Conservation (phyloP, 2,329 filamentous ascomycete species). For the Rutstroemia sp. region DNA sequence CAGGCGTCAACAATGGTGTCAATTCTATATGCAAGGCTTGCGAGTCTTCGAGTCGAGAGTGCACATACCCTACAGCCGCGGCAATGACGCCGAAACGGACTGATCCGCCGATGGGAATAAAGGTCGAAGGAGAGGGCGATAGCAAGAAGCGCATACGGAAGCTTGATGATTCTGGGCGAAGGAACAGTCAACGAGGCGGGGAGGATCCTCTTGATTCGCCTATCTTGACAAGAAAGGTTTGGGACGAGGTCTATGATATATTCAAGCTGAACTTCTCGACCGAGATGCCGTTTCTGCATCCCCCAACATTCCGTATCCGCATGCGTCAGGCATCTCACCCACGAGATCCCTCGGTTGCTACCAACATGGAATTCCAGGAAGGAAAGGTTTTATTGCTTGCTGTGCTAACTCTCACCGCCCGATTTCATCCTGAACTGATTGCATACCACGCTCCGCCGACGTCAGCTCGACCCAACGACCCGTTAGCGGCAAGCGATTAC, state of each 20-base stretch:
- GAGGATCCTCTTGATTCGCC: conserved; percentile 55
- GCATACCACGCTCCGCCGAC: conserved; percentile 32
- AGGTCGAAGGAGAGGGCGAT: conserved; percentile 33
- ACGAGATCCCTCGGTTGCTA: conserved; percentile 18
- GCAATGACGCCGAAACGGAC: conserved; percentile 25
- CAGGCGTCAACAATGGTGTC: conserved; percentile 56
- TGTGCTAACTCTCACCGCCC: conserved; percentile 60
- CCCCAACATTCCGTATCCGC: conserved; percentile 52
- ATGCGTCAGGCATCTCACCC: conserved; percentile 37
- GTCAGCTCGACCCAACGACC: conserved; percentile 32
- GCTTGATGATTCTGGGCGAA: conserved; percentile 32
- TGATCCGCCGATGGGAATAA: conserved; percentile 24
- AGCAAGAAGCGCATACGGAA: conserved; percentile 36
- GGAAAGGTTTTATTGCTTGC: conserved; percentile 55
- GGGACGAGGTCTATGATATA: conserved; percentile 62
- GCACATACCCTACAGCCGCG: conserved; percentile 55
- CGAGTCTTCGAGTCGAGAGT: conserved; percentile 62
- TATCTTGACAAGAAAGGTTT: conserved; percentile 56
- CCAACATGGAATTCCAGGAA: conserved; percentile 31
- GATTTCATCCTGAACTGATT: conserved; percentile 56
- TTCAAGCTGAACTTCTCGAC: conserved; percentile 66
- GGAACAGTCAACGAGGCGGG: conserved; percentile 33
- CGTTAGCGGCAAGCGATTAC: conserved; percentile 52
- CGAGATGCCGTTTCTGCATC: conserved; percentile 65
- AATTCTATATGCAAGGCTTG: conserved; percentile 68